These are phyloP conservation scores for Gnomoniopsis sp. DNA, from an alignment of 2,329 filamentous ascomycete genomes.

Conservation along the genomic window DNA sequence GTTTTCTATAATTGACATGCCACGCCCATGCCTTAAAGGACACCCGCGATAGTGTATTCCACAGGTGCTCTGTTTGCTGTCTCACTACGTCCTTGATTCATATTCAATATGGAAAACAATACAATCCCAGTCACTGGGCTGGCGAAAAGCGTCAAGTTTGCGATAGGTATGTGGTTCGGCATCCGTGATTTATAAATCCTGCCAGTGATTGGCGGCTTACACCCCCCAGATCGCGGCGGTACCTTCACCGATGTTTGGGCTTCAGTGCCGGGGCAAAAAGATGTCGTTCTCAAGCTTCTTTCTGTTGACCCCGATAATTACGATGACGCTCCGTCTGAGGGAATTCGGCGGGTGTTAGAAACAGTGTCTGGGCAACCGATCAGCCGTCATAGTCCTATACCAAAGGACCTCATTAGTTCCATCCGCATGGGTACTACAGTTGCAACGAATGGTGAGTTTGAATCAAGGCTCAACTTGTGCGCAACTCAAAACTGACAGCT, in stretches of 20 bases:
- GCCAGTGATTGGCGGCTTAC: neutral
- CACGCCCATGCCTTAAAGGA: neutral
- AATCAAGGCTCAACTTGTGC: too few species aligned
- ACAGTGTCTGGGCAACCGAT: constrained; percentile 5
- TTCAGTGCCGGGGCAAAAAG: constrained; percentile 45
- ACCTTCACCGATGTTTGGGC: constrained; percentile 17
- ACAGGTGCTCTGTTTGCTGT: neutral
- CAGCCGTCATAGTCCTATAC: constrained; percentile 2
- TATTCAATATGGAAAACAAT: neutral
- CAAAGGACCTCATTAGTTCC: constrained; percentile 5
- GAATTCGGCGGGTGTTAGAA: constrained; percentile 14
- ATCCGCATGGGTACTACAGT: constrained; percentile 56
- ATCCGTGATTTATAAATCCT: neutral
- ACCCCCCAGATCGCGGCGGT: constrained; percentile 9
- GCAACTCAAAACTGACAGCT: too few species aligned
- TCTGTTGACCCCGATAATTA: constrained; percentile 38
- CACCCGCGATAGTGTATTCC: neutral
- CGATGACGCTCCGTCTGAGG: constrained; percentile 39
- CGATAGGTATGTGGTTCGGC: constrained; percentile 4
- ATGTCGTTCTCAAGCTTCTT: constrained; percentile 53
- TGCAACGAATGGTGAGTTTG: constrained; percentile 9
- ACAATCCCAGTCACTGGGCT: neutral
- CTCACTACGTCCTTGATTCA: neutral
- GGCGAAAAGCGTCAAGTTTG: constrained; percentile 12
- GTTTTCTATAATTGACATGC: neutral